phyloP scores from a whole-genome alignment of 1,284 basidiomycete genomes.

The Wallemia mellicola region DNA sequence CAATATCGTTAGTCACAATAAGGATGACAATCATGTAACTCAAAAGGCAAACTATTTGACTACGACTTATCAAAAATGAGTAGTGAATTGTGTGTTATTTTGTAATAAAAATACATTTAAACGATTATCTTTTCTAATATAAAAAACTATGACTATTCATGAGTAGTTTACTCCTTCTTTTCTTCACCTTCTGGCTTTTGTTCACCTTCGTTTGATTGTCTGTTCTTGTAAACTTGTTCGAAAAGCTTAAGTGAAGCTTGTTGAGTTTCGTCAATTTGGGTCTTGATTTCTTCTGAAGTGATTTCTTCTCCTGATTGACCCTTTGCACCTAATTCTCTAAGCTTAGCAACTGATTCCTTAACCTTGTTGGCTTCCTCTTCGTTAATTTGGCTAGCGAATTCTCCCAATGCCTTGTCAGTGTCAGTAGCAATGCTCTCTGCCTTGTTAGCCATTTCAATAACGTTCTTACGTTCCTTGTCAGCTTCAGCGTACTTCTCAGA shows the following conservation, averaged over 20 bases:
- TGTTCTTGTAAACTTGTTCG: slow-evolving; percentile 79
- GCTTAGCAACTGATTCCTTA: slow-evolving; percentile 49
- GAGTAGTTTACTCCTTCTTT: slow-evolving; percentile 4
- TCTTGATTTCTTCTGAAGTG: slow-evolving; percentile 60
- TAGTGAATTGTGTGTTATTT: background rate
- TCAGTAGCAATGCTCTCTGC: slow-evolving; percentile 80
- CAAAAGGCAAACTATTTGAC: background rate
- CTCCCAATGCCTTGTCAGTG: slow-evolving; percentile 87
- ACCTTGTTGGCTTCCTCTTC: slow-evolving; percentile 79
- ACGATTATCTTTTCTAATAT: background rate
- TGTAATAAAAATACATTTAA: background rate
- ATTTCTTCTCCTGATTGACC: slow-evolving; percentile 62
- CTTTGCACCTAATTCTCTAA: slow-evolving; percentile 67
- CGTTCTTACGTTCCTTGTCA: slow-evolving; percentile 42
- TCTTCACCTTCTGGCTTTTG: slow-evolving; percentile 10
- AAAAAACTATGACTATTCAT: background rate
- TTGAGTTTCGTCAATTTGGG: slow-evolving; percentile 85
- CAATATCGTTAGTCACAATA: no score
- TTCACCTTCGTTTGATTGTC: slow-evolving; percentile 26
- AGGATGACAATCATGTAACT: no score
- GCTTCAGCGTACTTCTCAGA: slow-evolving; percentile 32
- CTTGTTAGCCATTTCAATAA: slow-evolving; percentile 94
- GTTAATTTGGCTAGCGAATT: slow-evolving; percentile 93
- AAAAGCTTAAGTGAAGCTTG: slow-evolving; percentile 85
- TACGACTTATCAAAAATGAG: background rate